phyloP scores from a whole-genome alignment of 1,139 yeast species.

The Yamadazyma dendronema region DNA sequence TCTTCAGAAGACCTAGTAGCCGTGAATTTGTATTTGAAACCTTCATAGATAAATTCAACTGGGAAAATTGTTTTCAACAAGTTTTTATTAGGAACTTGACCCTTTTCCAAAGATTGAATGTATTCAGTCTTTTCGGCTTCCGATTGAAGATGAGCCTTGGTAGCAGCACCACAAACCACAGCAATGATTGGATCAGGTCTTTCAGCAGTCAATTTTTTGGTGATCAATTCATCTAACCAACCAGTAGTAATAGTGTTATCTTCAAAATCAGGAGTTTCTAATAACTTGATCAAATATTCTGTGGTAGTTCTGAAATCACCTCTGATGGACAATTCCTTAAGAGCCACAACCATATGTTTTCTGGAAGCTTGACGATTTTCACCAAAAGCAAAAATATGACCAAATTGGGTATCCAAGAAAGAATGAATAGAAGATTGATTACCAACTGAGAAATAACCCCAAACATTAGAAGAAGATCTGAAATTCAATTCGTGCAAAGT shows the following conservation, averaged over 20 bases:
- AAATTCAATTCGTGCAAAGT: slow-evolving; percentile 92
- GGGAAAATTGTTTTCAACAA: slow-evolving; percentile 84
- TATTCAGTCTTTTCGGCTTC: slow-evolving; percentile 71
- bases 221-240: slow-evolving; percentile 95
- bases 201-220: slow-evolving; percentile 91
- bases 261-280: slow-evolving; percentile 96
- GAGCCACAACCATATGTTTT: slow-evolving; percentile 97
- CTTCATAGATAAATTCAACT: slow-evolving; percentile 93
- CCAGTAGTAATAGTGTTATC: slow-evolving; percentile 97
- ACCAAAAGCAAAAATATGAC: slow-evolving; percentile 98
- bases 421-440: slow-evolving; percentile 97
- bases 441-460: slow-evolving; percentile 99
- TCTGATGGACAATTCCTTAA: slow-evolving; percentile 92
- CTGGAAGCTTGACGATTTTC: slow-evolving; percentile 97
- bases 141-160: slow-evolving; percentile 84
- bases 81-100: slow-evolving; percentile 87
- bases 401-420: slow-evolving; percentile 96
- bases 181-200: slow-evolving; percentile 92
- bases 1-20: slow-evolving; percentile 90
- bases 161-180: slow-evolving; percentile 94
- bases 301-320: slow-evolving; percentile 99
- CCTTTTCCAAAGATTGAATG: slow-evolving; percentile 76
- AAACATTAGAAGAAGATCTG: slow-evolving; percentile 94
- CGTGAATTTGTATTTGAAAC: slow-evolving; percentile 87
- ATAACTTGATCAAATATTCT: slow-evolving; percentile 88